Evolutionary conservation across 495 filamentous ascomycete species (phyloP).

Genomic region (Choiromyces venosus): DNA sequence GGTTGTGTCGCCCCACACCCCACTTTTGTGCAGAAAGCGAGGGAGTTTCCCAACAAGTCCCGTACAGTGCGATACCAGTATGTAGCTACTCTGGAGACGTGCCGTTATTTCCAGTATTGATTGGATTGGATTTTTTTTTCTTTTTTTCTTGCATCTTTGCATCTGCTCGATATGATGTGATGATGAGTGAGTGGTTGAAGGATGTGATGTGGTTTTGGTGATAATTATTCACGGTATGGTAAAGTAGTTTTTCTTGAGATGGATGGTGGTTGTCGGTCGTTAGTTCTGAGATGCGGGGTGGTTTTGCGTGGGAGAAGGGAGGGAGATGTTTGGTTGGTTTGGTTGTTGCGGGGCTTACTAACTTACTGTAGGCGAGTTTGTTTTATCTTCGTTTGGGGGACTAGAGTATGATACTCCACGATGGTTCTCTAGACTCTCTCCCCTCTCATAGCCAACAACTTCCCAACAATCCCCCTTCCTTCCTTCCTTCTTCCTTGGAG

Average conservation of each 20-base stretch:
- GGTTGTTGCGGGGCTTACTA: neutral
- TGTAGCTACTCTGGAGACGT: neutral
- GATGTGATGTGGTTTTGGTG: neutral
- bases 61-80: neutral
- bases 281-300: neutral
- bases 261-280: too few relatives aligned
- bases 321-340: neutral
- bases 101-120: slow-evolving; percentile 6
- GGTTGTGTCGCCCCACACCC: too few relatives aligned
- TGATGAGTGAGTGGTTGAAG: neutral
- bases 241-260: neutral
- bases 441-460: too few relatives aligned
- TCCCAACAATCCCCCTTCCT: neutral
- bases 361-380: too few relatives aligned
- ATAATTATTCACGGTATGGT: neutral
- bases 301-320: neutral
- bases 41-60: neutral
- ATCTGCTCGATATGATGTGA: neutral
- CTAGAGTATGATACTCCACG: too few relatives aligned
- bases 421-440: too few relatives aligned
- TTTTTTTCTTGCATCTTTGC: neutral
- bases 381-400: too few relatives aligned
- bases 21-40: neutral
- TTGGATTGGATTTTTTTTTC: slow-evolving; percentile 3
- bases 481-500: neutral